Evolutionary conservation across 2,329 filamentous ascomycete species (phyloP).

Genomic region (Aureobasidium sp.): DNA sequence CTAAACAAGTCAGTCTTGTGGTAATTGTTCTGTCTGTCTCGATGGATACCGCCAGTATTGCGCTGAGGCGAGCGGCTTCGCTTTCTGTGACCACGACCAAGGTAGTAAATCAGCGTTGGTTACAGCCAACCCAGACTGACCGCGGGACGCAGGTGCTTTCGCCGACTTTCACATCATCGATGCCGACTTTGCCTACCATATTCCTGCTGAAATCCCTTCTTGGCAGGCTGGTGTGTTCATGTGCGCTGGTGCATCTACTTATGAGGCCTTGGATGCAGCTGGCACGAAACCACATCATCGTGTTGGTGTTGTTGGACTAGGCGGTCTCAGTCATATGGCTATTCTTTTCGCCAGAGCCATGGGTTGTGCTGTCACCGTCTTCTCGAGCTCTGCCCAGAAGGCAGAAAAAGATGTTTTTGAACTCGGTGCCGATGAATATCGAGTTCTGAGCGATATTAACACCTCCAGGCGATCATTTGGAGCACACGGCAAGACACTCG

Average conservation of each 20-base stretch:
- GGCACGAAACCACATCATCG: slow-evolving; percentile 21
- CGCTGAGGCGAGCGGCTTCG: slow-evolving; percentile 32
- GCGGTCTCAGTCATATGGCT: slow-evolving; percentile 28
- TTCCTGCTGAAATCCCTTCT: slow-evolving; percentile 46
- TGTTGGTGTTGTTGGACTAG: slow-evolving; percentile 27
- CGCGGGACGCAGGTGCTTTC: slow-evolving; percentile 25
- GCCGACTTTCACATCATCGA: slow-evolving; percentile 40
- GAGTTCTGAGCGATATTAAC: neutral
- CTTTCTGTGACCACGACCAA: slow-evolving; percentile 34
- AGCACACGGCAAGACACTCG: slow-evolving; percentile 8
- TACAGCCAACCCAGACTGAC: neutral
- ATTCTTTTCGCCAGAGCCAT: slow-evolving; percentile 26
- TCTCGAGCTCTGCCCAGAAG: slow-evolving; percentile 16
- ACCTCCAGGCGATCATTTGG: neutral
- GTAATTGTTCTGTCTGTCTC: slow-evolving; percentile 35
- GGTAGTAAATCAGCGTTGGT: slow-evolving; percentile 20
- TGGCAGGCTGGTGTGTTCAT: slow-evolving; percentile 51
- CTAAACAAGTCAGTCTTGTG: slow-evolving; percentile 28
- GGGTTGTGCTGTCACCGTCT: slow-evolving; percentile 25
- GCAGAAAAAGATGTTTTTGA: slow-evolving; percentile 18
- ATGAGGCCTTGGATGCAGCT: slow-evolving; percentile 25
- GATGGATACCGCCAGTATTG: slow-evolving; percentile 35
- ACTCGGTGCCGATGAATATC: slow-evolving; percentile 25
- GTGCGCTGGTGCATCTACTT: slow-evolving; percentile 56
- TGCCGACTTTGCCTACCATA: slow-evolving; percentile 40